Percentiles rank a stretch among this genome's conserved stretches.
Conservation (phyloP, 805 yeast species). For the Suhomyces pyralidae region DNA sequence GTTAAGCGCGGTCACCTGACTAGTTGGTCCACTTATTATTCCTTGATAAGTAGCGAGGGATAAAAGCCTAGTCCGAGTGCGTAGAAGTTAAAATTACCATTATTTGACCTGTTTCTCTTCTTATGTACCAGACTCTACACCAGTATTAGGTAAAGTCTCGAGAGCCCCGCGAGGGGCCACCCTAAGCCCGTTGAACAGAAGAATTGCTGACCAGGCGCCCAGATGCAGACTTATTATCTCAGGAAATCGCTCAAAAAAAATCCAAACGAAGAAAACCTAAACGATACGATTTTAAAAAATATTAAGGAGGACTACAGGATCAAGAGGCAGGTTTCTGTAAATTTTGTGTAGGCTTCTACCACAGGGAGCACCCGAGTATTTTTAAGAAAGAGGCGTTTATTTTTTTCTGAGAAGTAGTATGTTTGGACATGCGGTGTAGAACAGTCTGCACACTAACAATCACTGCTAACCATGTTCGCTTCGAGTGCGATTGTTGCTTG, state of each 20-base stretch:
- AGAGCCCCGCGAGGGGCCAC: background rate
- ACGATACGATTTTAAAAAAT: background rate
- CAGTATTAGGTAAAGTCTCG: background rate
- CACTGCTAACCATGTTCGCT: background rate
- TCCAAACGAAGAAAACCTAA: background rate
- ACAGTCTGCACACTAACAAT: background rate
- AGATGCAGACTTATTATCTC: background rate
- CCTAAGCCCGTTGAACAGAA: background rate
- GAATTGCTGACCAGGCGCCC: background rate
- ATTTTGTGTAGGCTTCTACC: background rate
- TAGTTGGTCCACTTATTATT: background rate
- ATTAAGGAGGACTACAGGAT: background rate
- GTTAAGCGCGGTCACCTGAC: background rate
- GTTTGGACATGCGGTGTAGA: background rate
- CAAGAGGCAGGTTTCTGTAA: background rate
- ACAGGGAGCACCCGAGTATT: background rate
- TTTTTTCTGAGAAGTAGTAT: background rate
- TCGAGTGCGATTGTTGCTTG: background rate
- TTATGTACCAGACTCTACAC: background rate
- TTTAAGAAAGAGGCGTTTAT: background rate
- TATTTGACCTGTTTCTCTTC: background rate
- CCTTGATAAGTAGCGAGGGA: background rate
- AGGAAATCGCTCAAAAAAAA: background rate
- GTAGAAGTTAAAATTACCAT: background rate
- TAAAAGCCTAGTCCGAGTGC: background rate